Conservation (phyloP, 495 filamentous ascomycete genomes). For the Choiromyces venosus region DNA sequence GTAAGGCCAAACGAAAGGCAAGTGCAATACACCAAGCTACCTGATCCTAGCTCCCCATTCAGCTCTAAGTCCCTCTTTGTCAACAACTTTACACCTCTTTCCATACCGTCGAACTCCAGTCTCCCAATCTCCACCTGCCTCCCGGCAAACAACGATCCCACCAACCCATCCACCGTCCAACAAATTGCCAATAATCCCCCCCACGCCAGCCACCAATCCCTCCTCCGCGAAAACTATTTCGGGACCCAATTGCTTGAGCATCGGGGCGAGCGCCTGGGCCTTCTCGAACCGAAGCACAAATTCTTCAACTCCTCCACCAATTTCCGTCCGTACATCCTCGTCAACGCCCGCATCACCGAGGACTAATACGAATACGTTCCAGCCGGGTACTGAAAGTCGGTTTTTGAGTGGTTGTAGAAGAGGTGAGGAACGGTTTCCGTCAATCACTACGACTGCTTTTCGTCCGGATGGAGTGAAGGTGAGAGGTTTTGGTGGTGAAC, state of each 20-base stretch:
- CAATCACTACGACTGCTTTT: background rate
- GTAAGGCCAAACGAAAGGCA: constrained; percentile 4
- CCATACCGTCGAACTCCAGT: constrained; percentile 26
- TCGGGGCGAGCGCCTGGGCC: constrained; percentile 20
- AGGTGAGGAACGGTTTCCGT: background rate
- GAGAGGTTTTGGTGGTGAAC: background rate
- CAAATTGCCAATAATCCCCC: constrained; percentile 10
- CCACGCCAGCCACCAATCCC: constrained; percentile 26
- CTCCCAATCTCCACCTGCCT: constrained; percentile 22
- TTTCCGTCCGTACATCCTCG: background rate
- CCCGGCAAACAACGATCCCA: constrained; percentile 24
- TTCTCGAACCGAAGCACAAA: constrained; percentile 7
- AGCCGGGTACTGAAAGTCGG: background rate
- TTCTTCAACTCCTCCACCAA: background rate
- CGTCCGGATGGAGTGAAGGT: background rate
- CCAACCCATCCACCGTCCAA: constrained; percentile 34
- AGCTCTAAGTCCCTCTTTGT: constrained; percentile 20
- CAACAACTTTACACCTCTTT: constrained; percentile 31
- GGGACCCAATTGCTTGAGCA: constrained; percentile 33
- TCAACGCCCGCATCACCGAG: background rate
- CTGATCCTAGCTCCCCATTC: constrained; percentile 32
- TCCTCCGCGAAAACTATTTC: constrained; percentile 37
- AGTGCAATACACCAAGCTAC: constrained; percentile 14
- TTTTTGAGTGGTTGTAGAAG: background rate
- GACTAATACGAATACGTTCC: background rate